Evolutionary conservation across 1,284 basidiomycete species (phyloP).

Genomic region (Erythrobasidium hasegawianum): DNA sequence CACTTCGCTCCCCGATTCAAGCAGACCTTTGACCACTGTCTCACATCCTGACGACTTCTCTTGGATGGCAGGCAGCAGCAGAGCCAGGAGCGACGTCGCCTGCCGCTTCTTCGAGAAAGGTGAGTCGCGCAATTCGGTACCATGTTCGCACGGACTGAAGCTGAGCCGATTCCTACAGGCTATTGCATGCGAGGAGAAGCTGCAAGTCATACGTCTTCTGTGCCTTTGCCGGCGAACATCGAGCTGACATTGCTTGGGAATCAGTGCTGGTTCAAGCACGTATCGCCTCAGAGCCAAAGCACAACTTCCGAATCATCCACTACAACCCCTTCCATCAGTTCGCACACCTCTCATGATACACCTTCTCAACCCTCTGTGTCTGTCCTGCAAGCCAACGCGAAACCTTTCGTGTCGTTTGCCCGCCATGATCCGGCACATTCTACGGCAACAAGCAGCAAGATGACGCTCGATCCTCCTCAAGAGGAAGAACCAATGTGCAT

Average conservation of each 20-base stretch:
- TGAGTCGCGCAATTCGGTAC: no score
- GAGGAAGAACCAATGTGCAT: constrained; percentile 5
- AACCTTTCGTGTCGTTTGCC: neutral
- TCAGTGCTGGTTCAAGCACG: constrained; percentile 9
- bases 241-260: neutral
- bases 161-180: neutral
- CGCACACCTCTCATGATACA: neutral
- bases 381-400: neutral
- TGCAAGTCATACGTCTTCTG: neutral
- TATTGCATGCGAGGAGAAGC: constrained; percentile 3
- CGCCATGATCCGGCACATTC: neutral
- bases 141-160: no score
- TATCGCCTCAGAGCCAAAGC: neutral
- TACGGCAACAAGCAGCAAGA: neutral
- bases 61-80: no score
- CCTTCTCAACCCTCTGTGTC: neutral
- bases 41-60: no score
- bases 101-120: no score
- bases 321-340: no score
- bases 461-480: neutral
- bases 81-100: no score
- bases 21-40: no score
- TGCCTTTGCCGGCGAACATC: neutral
- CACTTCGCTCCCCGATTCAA: no score
- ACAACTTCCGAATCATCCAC: neutral